These are phyloP conservation scores for Globisporangium cederbergense DNA, from an alignment of 352 stramenopile species.

Conservation along the genomic window DNA sequence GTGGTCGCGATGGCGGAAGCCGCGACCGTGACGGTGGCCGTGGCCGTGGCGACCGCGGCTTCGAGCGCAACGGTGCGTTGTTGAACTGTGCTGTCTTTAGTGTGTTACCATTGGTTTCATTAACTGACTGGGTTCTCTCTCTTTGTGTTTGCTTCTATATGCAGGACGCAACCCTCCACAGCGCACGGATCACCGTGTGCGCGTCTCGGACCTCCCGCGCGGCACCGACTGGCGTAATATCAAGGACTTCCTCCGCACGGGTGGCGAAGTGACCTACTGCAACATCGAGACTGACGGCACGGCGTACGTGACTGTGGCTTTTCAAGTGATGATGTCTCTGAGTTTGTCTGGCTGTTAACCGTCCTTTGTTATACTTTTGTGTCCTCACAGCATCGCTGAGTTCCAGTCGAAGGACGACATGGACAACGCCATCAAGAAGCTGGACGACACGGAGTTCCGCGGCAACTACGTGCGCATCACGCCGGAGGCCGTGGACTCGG, in stretches of 20 bases:
- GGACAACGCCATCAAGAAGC: conserved; percentile 81
- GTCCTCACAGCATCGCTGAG: conserved; percentile 55
- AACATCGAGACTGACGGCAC: conserved; percentile 81
- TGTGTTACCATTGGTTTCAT: background rate
- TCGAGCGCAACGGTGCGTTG: conserved; percentile 54
- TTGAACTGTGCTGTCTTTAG: background rate
- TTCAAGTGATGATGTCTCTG: background rate
- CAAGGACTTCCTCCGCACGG: conserved; percentile 83
- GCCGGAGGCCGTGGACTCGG: conserved; percentile 30
- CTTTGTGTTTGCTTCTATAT: conserved; percentile 2
- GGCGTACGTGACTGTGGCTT: conserved; percentile 44
- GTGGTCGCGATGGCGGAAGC: conserved; percentile 30
- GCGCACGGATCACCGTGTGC: conserved; percentile 73
- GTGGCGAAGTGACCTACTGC: conserved; percentile 83
- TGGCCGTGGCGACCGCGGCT: conserved; percentile 39
- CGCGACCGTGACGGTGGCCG: conserved; percentile 27
- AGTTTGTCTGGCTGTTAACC: background rate
- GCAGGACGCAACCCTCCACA: conserved; percentile 64
- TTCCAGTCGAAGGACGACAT: conserved; percentile 81
- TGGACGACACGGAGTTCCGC: conserved; percentile 87
- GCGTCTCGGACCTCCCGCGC: conserved; percentile 72
- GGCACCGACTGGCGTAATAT: conserved; percentile 84
- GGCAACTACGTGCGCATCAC: conserved; percentile 79
- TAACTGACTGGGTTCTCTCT: background rate
- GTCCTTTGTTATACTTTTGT: background rate